Evolutionary conservation across 2,329 filamentous ascomycete species (phyloP).

Genomic region (Cryphonectria nitschkei): DNA sequence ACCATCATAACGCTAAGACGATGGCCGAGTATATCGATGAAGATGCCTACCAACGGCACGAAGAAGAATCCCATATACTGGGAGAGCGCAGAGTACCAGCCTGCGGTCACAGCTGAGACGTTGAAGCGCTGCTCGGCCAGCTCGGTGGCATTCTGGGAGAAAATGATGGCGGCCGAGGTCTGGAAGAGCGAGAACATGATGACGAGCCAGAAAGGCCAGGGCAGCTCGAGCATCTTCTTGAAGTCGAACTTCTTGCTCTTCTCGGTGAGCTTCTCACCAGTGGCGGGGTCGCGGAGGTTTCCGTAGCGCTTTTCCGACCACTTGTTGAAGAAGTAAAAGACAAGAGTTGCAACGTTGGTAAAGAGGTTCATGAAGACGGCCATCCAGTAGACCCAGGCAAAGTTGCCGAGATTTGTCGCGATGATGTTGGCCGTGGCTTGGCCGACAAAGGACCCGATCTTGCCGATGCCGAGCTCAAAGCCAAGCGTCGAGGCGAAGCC

Average conservation of each 20-base stretch:
- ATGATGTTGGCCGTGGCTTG: slow-evolving; percentile 65
- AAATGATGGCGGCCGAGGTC: slow-evolving; percentile 58
- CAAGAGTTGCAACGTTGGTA: slow-evolving; percentile 57
- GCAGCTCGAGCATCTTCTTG: slow-evolving; percentile 57
- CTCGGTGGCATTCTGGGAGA: slow-evolving; percentile 62
- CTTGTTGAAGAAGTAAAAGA: slow-evolving; percentile 60
- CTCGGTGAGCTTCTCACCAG: slow-evolving; percentile 62
- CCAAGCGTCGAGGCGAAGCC: slow-evolving; percentile 66
- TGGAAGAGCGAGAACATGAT: slow-evolving; percentile 61
- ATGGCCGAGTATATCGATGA: slow-evolving; percentile 60
- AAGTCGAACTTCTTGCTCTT: slow-evolving; percentile 61
- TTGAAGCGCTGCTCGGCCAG: slow-evolving; percentile 63
- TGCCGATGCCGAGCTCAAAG: slow-evolving; percentile 63
- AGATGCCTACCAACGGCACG: slow-evolving; percentile 58
- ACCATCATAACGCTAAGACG: slow-evolving; percentile 49
- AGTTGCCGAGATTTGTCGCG: slow-evolving; percentile 58
- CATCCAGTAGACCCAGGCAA: slow-evolving; percentile 66
- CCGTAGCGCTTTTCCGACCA: slow-evolving; percentile 53
- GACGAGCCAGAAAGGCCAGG: slow-evolving; percentile 63
- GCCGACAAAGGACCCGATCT: slow-evolving; percentile 64
- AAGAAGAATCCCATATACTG: slow-evolving; percentile 63
- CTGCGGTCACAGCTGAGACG: slow-evolving; percentile 56
- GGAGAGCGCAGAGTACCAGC: slow-evolving; percentile 62
- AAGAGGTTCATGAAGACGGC: slow-evolving; percentile 67
- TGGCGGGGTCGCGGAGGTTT: slow-evolving; percentile 56